Evolutionary conservation across 345 rosid genomes (phyloP).

Genomic region (Syzygium oleosum): DNA sequence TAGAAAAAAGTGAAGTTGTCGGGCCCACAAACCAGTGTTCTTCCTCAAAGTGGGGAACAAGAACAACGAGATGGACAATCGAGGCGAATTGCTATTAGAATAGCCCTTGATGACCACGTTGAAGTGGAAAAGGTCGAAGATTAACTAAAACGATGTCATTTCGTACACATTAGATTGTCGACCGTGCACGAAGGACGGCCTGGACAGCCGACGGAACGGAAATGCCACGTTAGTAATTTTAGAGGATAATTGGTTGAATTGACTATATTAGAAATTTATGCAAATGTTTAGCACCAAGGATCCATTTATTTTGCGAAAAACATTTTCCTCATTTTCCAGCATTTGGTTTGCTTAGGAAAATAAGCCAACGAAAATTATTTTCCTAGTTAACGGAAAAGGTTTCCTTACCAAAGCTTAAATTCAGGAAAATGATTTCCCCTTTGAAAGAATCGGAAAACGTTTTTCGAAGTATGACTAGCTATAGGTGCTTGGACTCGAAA

Average conservation of each 20-base stretch:
- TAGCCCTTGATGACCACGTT: slow-evolving; percentile 56
- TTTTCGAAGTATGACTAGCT: too few relatives aligned
- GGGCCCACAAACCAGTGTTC: slow-evolving; percentile 25
- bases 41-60: slow-evolving; percentile 27
- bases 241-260: accelerated
- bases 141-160: neutral
- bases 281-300: neutral
- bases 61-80: slow-evolving; percentile 27
- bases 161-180: neutral
- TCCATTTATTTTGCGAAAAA: too few relatives aligned
- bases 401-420: too few relatives aligned
- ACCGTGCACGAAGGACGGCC: neutral
- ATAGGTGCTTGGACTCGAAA: too few relatives aligned
- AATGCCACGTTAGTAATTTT: neutral
- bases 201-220: neutral
- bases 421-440: too few relatives aligned
- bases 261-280: neutral
- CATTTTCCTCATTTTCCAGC: too few relatives aligned
- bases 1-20: slow-evolving; percentile 43
- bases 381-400: too few relatives aligned
- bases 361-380: too few relatives aligned
- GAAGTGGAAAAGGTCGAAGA: slow-evolving; percentile 45
- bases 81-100: slow-evolving; percentile 22
- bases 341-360: too few relatives aligned
- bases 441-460: too few relatives aligned